These are phyloP conservation scores for Mangifera indica DNA, from an alignment of 345 rosid genomes.

Conservation along the genomic window DNA sequence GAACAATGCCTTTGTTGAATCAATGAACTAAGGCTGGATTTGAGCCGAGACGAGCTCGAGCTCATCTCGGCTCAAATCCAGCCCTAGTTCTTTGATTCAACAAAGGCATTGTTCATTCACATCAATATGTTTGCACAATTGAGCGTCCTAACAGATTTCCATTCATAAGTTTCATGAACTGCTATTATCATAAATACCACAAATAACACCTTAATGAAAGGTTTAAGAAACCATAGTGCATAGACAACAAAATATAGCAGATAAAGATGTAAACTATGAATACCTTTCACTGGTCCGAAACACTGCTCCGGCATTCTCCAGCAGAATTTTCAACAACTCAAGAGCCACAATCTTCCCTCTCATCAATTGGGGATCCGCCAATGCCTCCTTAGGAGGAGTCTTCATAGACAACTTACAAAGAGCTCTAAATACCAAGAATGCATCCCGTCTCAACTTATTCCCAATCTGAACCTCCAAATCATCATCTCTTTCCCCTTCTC, in stretches of 20 bases:
- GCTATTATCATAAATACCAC: background rate
- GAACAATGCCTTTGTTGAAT: too few species aligned
- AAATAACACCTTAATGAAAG: too few species aligned
- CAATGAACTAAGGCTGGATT: too few species aligned
- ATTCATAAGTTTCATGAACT: background rate
- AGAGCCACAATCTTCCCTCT: conserved; percentile 96
- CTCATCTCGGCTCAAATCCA: too few species aligned
- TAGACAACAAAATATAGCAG: background rate
- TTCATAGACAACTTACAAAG: conserved; percentile 99
- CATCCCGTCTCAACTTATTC: conserved; percentile 95
- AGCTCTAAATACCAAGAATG: conserved; percentile 98
- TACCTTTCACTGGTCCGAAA: conserved; percentile 99
- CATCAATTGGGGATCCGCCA: conserved; percentile 88
- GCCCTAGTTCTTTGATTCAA: too few species aligned
- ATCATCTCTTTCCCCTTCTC: conserved; percentile 86
- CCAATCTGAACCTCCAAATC: conserved; percentile 98
- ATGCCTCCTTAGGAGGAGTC: conserved; percentile 94
- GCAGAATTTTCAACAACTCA: conserved; percentile 90
- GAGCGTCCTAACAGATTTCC: background rate
- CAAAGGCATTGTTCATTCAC: too few species aligned
- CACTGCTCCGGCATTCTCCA: conserved; percentile 99
- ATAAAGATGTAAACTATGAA: background rate
- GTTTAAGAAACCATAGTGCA: background rate
- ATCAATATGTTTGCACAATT: too few species aligned
- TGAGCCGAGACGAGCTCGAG: too few species aligned